phyloP scores from a whole-genome alignment of 1,139 yeast species.

The Taphrina sp. region DNA sequence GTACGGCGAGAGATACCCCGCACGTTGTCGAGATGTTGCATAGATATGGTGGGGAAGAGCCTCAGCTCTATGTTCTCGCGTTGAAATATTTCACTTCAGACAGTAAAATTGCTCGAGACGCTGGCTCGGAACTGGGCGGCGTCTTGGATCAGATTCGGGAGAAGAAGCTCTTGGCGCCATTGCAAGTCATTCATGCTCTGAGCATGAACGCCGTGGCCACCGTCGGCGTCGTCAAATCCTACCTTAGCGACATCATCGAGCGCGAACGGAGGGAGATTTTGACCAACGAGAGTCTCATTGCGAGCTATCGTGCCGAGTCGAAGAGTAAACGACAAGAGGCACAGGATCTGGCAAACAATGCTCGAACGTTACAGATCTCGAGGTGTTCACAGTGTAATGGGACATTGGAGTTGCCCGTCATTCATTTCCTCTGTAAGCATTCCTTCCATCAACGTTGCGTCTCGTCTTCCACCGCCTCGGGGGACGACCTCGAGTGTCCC shows the following conservation, averaged over 20 bases:
- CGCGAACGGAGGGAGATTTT: constrained; percentile 63
- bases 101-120: constrained; percentile 53
- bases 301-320: constrained; percentile 69
- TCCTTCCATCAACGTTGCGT: constrained; percentile 84
- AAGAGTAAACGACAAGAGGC: constrained; percentile 56
- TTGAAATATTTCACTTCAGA: constrained; percentile 64
- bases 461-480: neutral
- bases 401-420: constrained; percentile 71
- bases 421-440: constrained; percentile 84
- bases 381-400: constrained; percentile 70
- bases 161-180: constrained; percentile 62
- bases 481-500: constrained; percentile 11
- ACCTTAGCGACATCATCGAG: constrained; percentile 62
- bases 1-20: constrained; percentile 57
- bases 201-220: constrained; percentile 65
- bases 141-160: constrained; percentile 58
- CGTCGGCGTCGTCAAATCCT: constrained; percentile 70
- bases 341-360: constrained; percentile 49
- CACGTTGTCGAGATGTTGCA: constrained; percentile 59
- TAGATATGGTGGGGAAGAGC: constrained; percentile 61
- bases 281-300: constrained; percentile 64
- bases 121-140: constrained; percentile 53
- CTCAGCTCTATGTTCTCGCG: constrained; percentile 65
- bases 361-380: constrained; percentile 65
- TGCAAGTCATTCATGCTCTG: constrained; percentile 71